A percentile compares a stretch with the other conserved stretches of the same genome.
Conservation (phyloP, 768 basidiomycete species). For the Pleurotus citrinopileatus region DNA sequence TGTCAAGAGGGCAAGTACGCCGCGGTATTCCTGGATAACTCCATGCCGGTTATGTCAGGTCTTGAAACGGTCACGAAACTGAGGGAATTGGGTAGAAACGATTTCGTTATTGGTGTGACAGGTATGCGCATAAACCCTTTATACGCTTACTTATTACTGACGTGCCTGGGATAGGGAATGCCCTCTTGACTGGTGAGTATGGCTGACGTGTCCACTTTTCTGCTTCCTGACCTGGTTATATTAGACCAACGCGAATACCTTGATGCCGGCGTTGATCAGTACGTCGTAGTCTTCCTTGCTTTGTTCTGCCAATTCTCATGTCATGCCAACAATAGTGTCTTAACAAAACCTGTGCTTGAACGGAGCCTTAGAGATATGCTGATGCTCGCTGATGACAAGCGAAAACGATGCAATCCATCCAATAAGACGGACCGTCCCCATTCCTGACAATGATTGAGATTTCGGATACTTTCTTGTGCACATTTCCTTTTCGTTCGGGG, state of each 20-base stretch:
- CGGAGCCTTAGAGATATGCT: conserved; percentile 44
- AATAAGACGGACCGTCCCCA: conserved; percentile 8
- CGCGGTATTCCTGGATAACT: conserved; percentile 62
- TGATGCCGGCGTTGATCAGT: conserved; percentile 75
- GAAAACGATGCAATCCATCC: conserved; percentile 24
- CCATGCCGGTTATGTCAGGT: conserved; percentile 83
- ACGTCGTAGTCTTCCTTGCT: conserved; percentile 22
- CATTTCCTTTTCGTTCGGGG: conserved; percentile 9
- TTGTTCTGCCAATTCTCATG: conserved; percentile 12
- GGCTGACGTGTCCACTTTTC: conserved; percentile 9
- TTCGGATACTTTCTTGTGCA: conserved; percentile 1
- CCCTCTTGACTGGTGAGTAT: conserved; percentile 42
- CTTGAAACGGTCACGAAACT: conserved; percentile 63
- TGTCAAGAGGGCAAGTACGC: conserved; percentile 38
- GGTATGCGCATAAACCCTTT: conserved; percentile 34
- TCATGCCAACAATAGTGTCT: conserved; percentile 40
- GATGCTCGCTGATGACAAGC: conserved; percentile 43
- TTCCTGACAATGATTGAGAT: conserved; percentile 10
- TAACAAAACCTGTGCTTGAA: conserved; percentile 81
- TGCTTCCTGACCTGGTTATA: conserved; percentile 7
- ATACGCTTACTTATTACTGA: neutral
- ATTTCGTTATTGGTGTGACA: conserved; percentile 84
- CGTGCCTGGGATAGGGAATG: conserved; percentile 40
- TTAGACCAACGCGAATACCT: conserved; percentile 76
- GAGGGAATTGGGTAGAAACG: conserved; percentile 58